These are phyloP conservation scores for Lactarius indigo DNA, from an alignment of 768 basidiomycete genomes.

Conservation along the genomic window DNA sequence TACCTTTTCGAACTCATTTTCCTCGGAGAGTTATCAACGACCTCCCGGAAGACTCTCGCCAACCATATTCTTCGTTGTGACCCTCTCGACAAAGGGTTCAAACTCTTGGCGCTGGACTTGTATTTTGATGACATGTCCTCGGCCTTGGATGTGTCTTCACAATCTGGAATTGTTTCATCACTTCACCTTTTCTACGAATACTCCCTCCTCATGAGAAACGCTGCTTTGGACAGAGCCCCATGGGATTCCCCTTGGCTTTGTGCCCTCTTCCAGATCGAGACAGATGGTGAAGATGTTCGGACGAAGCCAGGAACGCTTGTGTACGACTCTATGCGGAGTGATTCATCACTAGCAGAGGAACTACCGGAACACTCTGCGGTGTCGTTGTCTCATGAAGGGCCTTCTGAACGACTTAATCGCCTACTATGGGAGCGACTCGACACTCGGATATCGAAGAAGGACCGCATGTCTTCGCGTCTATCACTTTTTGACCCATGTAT, in stretches of 20 bases:
- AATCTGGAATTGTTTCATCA: neutral
- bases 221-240: conserved; percentile 5
- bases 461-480: neutral
- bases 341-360: neutral
- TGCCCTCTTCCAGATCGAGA: conserved; percentile 11
- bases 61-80: conserved; percentile 4
- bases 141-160: conserved; percentile 16
- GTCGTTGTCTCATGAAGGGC: conserved; percentile 2
- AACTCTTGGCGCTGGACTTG: conserved; percentile 6
- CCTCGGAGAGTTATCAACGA: neutral
- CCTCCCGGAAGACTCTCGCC: neutral
- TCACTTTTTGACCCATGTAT: conserved; percentile 16
- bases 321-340: neutral
- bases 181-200: conserved; percentile 11
- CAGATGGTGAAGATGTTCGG: conserved; percentile 9
- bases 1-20: conserved; percentile 10
- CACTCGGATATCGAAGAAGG: neutral
- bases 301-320: conserved; percentile 4
- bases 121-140: conserved; percentile 15
- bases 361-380: neutral
- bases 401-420: neutral
- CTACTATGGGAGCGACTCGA: conserved; percentile 4
- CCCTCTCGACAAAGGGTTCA: neutral
- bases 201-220: conserved; percentile 11
- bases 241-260: conserved; percentile 7